Base-by-base conservation (phyloP, 1,139 yeast genomes). In the Taphrina betulina region DNA sequence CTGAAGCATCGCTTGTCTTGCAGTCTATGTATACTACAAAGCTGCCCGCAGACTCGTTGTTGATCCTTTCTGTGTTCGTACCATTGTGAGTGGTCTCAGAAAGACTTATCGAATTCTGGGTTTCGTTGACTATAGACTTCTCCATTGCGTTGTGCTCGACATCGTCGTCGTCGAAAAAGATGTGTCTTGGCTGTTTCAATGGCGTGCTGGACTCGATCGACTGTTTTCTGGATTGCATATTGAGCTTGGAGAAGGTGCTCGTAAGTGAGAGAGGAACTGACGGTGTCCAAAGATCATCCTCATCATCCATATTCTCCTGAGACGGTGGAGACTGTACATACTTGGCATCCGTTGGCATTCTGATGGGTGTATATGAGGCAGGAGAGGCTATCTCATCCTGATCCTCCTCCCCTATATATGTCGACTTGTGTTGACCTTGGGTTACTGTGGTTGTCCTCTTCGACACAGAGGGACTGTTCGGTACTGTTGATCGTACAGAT, bases 231-330 rank as follows among this genome's bases (percentile, higher is more conserved):
- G n/a, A n/a, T 26, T 26, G 2, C 17, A 43, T 12, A 20, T 19
- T 20, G 23, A 43, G 19, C 38, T 43, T 37, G 3, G 48, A 43
- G 38, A 43, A 43, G 3, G 36, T 23, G 2, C 14, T 17, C 2
- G 38, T 19, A 7, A 43, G 29, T 3, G 37, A n/a, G 17, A 31
- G 20, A 8, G 48, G 48, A 12, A 43, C 26, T 3, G 48, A 43
- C 2, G 48, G 48, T 19, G 48, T 43, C 48, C 48, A 43, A 2
- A 31, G 29, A 31, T 43, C 48, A 20, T 43, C 38, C 23, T 29
- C 36, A 12, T 29, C 26, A 16, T 23, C 17, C 7, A 43, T 8
- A 10, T 17, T 8, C 14, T 43, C 48, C 19, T 31, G 29, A 3
- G 19, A 17, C 5, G 48, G 48, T 12, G 48, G 48, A 4, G 48